Base-by-base conservation (phyloP, 306 rosid species). In the apple (Malus domestica) region DNA sequence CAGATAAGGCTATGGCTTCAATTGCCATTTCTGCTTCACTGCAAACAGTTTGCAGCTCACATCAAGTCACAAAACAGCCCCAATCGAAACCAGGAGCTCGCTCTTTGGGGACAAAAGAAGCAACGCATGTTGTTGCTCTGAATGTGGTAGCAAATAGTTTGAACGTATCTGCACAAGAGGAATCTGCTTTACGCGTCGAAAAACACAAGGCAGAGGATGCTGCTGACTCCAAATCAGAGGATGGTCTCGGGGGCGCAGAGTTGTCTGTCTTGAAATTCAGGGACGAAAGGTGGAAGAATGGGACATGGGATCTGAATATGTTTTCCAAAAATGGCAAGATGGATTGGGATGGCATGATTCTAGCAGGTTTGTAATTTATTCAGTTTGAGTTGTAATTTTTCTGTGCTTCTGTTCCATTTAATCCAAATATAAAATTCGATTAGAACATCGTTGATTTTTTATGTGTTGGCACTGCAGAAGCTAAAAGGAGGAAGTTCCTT, bases 231-330 rank as follows among this genome's bases (percentile, higher is more conserved):
- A 62, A 58, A 66, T 10, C 80, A 2, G 23, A 75, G 57, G 62
- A 33, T 30, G 68, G 30, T 15, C 55, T 18, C 1, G 19, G 44
- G 11, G 79, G 55, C 12, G 12, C 66, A 9, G 72, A 75, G 45
- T n/a, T 11, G n/a, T 52, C 33, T 40, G 54, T 15, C 5, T 22
- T 30, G 45, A 81, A 35, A 57, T 81, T 78, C 67, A 51, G 18
- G 0, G 83, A 86, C n/a, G n/a, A 75, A 73, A 68, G 80, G n/a
- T 86, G 89, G 87, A 86, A 79, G 77, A 81, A 83, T 9, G 87
- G 87, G 33, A 83, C 85, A 16, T 86, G 87, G 87, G 85, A 86
- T 86, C 64, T 83, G 5, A 86, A 81, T 45, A 72, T 80, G 89
- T 81, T 86, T 77, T 81, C 80, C 29, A 73, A 68, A 23, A 62